phyloP scores from a whole-genome alignment of 768 basidiomycete genomes.

The Agrocybe chaxingu region DNA sequence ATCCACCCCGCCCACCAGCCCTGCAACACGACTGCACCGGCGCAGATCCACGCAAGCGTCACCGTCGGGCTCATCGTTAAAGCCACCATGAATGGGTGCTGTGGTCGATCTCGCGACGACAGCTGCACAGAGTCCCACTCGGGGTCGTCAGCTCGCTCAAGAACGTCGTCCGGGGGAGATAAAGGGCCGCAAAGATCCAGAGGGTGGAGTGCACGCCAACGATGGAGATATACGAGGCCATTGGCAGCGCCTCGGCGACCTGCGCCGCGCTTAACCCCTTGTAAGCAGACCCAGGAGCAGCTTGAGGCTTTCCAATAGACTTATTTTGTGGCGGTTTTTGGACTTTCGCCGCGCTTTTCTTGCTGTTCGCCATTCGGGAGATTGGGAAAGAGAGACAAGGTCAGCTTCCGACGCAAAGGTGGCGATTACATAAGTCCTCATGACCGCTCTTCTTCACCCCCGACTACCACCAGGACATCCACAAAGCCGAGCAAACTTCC shows the following conservation, averaged over 20 bases:
- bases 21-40: conserved; percentile 53
- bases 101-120: conserved; percentile 58
- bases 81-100: conserved; percentile 64
- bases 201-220: conserved; percentile 68
- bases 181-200: conserved; percentile 61
- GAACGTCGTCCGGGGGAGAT: conserved; percentile 62
- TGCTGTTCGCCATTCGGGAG: conserved; percentile 13
- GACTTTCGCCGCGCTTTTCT: conserved; percentile 12
- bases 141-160: conserved; percentile 34
- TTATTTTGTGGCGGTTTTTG: conserved; percentile 4
- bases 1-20: conserved; percentile 75
- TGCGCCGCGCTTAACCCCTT: not conserved
- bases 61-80: conserved; percentile 58
- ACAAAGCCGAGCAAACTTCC: too few relatives aligned
- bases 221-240: conserved; percentile 59
- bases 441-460: too few relatives aligned
- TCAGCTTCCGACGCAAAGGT: conserved; percentile 1
- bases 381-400: not conserved
- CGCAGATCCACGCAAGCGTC: conserved; percentile 56
- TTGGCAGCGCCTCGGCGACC: conserved; percentile 30
- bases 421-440: too few relatives aligned
- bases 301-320: not conserved
- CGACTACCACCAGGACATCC: too few relatives aligned
- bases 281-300: conserved; percentile 1
- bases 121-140: conserved; percentile 26